phyloP scores from a whole-genome alignment of 352 stramenopile genomes.

The Salisapilia sapeloensis region DNA sequence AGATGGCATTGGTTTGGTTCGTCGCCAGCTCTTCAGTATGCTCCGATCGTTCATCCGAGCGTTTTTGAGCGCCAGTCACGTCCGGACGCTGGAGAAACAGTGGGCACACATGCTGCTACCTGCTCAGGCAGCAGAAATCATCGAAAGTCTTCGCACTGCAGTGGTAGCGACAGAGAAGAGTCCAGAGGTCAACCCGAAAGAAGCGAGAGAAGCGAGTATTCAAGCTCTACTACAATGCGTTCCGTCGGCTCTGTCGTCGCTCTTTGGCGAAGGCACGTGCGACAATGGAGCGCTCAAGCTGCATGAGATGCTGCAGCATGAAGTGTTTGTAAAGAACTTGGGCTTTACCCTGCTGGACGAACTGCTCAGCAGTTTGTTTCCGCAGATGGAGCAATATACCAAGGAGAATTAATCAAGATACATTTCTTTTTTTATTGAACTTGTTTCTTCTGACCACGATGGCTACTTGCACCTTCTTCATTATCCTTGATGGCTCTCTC shows the following conservation, averaged over 20 bases:
- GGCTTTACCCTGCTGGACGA: slow-evolving; percentile 66
- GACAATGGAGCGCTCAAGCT: slow-evolving; percentile 67
- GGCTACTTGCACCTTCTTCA: slow-evolving; percentile 28
- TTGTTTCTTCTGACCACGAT: too few relatives aligned
- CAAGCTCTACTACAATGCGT: slow-evolving; percentile 57
- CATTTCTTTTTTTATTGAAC: slow-evolving; percentile 1
- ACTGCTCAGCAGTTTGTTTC: slow-evolving; percentile 59
- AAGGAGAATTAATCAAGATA: too few relatives aligned
- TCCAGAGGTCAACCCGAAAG: slow-evolving; percentile 8
- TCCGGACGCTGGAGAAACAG: slow-evolving; percentile 65
- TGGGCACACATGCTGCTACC: slow-evolving; percentile 69
- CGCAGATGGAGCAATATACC: too few relatives aligned
- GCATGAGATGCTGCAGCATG: slow-evolving; percentile 76
- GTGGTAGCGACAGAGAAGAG: slow-evolving; percentile 16
- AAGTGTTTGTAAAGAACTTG: slow-evolving; percentile 78
- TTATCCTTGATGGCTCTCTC: slow-evolving; percentile 67
- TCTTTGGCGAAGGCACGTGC: slow-evolving; percentile 60
- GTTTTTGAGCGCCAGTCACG: slow-evolving; percentile 63
- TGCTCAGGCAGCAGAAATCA: slow-evolving; percentile 31
- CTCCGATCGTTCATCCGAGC: slow-evolving; percentile 66
- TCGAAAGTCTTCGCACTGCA: slow-evolving; percentile 32
- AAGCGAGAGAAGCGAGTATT: slow-evolving; percentile 28
- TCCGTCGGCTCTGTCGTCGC: slow-evolving; percentile 46
- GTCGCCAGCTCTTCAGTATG: slow-evolving; percentile 72
- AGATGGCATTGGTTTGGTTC: slow-evolving; percentile 63